Percentiles rank a stretch among this genome's conserved stretches.
phyloP scores from a whole-genome alignment of 1,139 yeast genomes.

The Sugiyamaella paludigena region DNA sequence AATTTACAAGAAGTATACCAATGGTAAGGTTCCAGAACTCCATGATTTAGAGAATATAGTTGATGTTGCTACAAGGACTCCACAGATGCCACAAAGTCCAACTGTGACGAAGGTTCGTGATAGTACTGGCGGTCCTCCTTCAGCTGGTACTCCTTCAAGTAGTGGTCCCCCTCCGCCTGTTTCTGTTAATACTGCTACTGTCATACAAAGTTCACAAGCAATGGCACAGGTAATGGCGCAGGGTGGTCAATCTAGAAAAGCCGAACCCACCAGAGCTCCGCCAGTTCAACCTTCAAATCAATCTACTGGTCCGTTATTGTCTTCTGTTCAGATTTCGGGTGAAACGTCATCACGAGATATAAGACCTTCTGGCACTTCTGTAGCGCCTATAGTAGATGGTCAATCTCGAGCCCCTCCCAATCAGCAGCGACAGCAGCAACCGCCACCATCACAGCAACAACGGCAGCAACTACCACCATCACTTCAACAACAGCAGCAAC shows the following conservation, averaged over 20 bases:
- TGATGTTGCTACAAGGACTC: conserved; percentile 6
- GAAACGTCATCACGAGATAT: no score
- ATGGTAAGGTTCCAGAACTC: conserved; percentile 64
- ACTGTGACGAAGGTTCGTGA: no score
- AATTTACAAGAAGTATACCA: conserved; percentile 65
- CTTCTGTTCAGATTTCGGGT: background rate
- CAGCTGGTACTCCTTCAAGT: background rate
- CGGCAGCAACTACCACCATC: background rate
- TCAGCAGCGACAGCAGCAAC: conserved; percentile 10
- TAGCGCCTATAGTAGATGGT: no score
- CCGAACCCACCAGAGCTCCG: no score
- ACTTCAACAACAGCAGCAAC: no score
- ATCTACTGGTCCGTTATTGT: background rate
- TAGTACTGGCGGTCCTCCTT: background rate
- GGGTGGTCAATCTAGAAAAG: no score
- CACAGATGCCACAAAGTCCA: background rate
- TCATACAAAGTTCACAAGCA: no score
- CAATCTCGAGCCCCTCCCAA: background rate
- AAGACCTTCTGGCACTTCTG: no score
- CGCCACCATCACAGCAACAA: background rate
- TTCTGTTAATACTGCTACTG: no score
- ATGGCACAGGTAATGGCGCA: no score
- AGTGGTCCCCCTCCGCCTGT: no score
- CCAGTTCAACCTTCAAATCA: no score
- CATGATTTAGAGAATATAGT: conserved; percentile 2